Conservation (phyloP, 1,284 basidiomycete genomes). For the Ceratobasidium sp. region DNA sequence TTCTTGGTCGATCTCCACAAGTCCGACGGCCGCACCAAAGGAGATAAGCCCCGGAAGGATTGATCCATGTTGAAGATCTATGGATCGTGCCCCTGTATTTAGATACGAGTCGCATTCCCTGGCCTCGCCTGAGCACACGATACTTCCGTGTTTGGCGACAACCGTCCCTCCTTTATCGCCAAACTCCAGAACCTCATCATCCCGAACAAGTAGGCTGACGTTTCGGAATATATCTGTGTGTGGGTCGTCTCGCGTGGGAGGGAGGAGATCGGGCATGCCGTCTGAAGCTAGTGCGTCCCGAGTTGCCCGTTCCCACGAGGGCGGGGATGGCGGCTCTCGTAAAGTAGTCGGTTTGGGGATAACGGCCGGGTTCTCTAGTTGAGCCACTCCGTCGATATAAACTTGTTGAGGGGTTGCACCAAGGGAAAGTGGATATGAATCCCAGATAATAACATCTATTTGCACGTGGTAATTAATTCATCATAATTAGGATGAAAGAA, state of each 20-base stretch:
- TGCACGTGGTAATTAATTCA: neutral
- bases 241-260: neutral
- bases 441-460: constrained; percentile 88
- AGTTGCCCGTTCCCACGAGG: constrained; percentile 37
- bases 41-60: constrained; percentile 49
- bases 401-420: constrained; percentile 63
- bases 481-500: constrained; percentile 21
- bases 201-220: constrained; percentile 50
- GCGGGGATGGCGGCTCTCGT: constrained; percentile 38
- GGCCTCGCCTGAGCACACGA: constrained; percentile 15
- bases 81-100: neutral
- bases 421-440: constrained; percentile 83
- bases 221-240: constrained; percentile 50
- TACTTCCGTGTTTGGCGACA: constrained; percentile 20
- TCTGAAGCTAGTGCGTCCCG: constrained; percentile 37
- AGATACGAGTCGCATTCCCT: constrained; percentile 6
- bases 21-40: constrained; percentile 48
- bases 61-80: constrained; percentile 44
- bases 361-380: constrained; percentile 51
- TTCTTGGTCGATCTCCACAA: constrained; percentile 48
- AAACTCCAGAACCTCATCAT: constrained; percentile 9
- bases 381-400: constrained; percentile 56
- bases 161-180: neutral
- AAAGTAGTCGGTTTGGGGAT: constrained; percentile 12
- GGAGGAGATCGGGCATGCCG: constrained; percentile 32